Evolutionary conservation across 306 rosid species (phyloP), one percentile per base, ranked within the genome.

Genomic region (Hylodesmum podocarpum): DNA sequence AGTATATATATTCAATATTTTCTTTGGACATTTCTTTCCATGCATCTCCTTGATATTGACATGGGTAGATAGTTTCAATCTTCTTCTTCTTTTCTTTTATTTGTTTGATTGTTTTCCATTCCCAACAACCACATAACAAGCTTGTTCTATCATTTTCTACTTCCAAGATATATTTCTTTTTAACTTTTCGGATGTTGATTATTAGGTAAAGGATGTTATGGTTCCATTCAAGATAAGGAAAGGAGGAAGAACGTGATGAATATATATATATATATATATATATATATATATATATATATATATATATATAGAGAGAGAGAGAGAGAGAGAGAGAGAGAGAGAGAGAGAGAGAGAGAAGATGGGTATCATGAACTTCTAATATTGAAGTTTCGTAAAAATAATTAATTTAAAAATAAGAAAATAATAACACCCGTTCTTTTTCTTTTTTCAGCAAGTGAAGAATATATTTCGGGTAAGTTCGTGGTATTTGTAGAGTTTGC

Each of bases 201-300:
- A 73, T 66, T 80, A 31, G 84, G 54, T 64, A 63, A 53, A 73
- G 79, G 69, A 66, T 73, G 61, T 40, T 53, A 55, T 65, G 70
- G 63, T 73, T 54, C 29, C 62, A 73, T 65, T 80, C 79, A 34
- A 6, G 55, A 65, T 64, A 53, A 73, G 75, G 79, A 47, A 78
- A 59, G 34, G 62, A 37, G 31, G 41, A n/a, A 63, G 65, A 39
- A 72, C 7, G 21, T 29, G 53, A 64, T 8, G 25, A 58, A 37
- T 16, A 57, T 44, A 62, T 14, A 61, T 2, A 33, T 33, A 33
- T 2, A 2, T 2, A 33, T 33, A 33, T 2, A 33, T 33, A 33
- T 2, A 33, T 2, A 33, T 6, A 33, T 2, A 2, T 33, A 33
- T 33, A 33, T 33, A 33, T 33, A 6, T 33, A 33, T 33, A 33